Conservation (phyloP, 306 rosid species). For the Rubus idaeus region DNA sequence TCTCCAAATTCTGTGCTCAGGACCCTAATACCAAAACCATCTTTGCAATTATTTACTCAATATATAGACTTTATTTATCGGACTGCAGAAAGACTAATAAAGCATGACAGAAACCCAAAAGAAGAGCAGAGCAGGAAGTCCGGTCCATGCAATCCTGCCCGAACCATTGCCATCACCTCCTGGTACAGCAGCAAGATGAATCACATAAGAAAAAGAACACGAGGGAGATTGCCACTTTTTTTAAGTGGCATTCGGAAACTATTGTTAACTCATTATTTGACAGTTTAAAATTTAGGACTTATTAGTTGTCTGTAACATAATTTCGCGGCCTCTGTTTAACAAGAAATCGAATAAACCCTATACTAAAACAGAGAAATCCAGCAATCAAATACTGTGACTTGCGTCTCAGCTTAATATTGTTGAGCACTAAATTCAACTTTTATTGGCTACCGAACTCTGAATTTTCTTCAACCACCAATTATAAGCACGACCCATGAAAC, state of each 20-base stretch:
- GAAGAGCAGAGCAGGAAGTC: constrained; percentile 42
- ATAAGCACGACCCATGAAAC: neutral
- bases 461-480: neutral
- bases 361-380: neutral
- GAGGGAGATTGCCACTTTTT: neutral
- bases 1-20: constrained; percentile 6
- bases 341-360: no score
- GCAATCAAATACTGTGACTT: neutral
- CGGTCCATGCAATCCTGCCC: constrained; percentile 38
- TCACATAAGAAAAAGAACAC: neutral
- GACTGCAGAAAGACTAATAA: constrained; percentile 20
- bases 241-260: neutral
- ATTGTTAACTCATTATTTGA: no score
- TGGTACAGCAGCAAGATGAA: constrained; percentile 24
- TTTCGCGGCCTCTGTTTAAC: no score
- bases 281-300: no score
- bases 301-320: no score
- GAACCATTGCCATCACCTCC: constrained; percentile 32
- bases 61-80: neutral
- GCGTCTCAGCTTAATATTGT: no score
- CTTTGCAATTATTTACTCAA: constrained; percentile 25
- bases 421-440: neutral
- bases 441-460: neutral
- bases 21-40: constrained; percentile 9
- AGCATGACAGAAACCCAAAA: constrained; percentile 42